These are phyloP conservation scores for Lepidium didymum DNA, from an alignment of 345 rosid genomes.

Conservation along the genomic window DNA sequence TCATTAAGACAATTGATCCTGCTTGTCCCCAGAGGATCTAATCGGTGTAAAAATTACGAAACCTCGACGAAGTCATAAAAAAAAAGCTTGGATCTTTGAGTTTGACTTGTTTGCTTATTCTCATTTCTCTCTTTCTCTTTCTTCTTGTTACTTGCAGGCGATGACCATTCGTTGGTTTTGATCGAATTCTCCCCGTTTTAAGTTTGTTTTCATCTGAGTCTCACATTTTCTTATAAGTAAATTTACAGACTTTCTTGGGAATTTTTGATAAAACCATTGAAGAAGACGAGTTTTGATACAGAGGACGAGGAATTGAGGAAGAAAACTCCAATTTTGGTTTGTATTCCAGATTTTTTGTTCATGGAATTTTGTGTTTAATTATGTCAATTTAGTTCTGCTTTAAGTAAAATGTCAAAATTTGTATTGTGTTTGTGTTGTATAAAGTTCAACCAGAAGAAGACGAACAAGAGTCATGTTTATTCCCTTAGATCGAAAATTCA, in stretches of 20 bases:
- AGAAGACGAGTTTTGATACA: neutral
- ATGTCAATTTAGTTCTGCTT: neutral
- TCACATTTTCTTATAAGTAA: neutral
- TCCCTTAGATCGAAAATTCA: conserved; percentile 4
- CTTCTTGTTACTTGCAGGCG: conserved; percentile 25
- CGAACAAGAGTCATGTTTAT: neutral
- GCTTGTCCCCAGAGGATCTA: conserved; percentile 15
- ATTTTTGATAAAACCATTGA: neutral
- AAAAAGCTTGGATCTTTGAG: conserved; percentile 25
- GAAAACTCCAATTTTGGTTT: conserved; percentile 9
- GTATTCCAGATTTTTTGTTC: neutral
- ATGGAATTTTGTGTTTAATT: neutral
- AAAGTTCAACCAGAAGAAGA: neutral
- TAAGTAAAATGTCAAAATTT: neutral
- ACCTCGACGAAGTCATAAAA: conserved; percentile 15
- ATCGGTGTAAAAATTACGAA: conserved; percentile 12
- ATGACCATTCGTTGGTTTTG: conserved; percentile 8
- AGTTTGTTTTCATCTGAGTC: neutral
- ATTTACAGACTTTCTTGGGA: conserved; percentile 4
- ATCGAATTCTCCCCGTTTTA: neutral
- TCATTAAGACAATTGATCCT: conserved; percentile 21
- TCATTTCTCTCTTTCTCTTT: conserved; percentile 7
- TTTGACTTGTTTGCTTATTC: conserved; percentile 12
- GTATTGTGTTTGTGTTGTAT: neutral
- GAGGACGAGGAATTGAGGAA: neutral